Conservation (phyloP, 257 asterid species). For the Fraxinus pennsylvanica region DNA sequence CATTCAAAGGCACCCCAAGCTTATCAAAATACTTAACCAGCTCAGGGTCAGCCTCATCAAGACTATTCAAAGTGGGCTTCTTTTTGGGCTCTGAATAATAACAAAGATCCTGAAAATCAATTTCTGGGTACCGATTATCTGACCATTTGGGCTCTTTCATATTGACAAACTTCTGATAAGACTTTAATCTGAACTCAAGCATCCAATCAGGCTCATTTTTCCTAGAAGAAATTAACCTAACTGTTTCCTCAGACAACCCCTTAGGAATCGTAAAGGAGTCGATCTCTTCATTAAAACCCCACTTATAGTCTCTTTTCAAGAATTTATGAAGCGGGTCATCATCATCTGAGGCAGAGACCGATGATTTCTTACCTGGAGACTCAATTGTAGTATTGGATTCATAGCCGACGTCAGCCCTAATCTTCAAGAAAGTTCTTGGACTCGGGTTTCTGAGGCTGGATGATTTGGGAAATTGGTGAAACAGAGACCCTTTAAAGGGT, state of each 20-base stretch:
- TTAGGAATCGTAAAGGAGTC: slow-evolving; percentile 86
- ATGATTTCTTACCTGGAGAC: slow-evolving; percentile 52
- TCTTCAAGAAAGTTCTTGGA: slow-evolving; percentile 49
- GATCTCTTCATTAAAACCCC: slow-evolving; percentile 84
- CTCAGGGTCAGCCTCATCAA: slow-evolving; percentile 93
- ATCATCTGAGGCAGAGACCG: slow-evolving; percentile 38
- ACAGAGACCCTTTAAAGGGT: slow-evolving; percentile 31
- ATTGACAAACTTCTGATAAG: slow-evolving; percentile 61
- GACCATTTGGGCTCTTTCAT: slow-evolving; percentile 95
- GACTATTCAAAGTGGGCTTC: slow-evolving; percentile 79
- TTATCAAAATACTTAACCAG: slow-evolving; percentile 76
- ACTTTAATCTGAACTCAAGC: slow-evolving; percentile 76
- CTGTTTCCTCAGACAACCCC: slow-evolving; percentile 77
- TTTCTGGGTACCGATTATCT: slow-evolving; percentile 69
- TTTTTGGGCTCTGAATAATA: slow-evolving; percentile 90
- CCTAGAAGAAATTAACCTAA: slow-evolving; percentile 73
- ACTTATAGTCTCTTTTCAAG: slow-evolving; percentile 77
- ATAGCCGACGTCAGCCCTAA: slow-evolving; percentile 74
- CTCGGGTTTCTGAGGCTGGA: slow-evolving; percentile 35
- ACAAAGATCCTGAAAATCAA: slow-evolving; percentile 72
- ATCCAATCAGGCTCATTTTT: slow-evolving; percentile 87
- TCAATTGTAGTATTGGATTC: slow-evolving; percentile 54
- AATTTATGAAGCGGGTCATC: slow-evolving; percentile 71
- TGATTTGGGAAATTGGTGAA: slow-evolving; percentile 35
- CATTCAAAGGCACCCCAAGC: slow-evolving; percentile 86